A percentile compares a stretch with the other conserved stretches of the same genome.
These are phyloP conservation scores for Aspergillus novoparasiticus DNA, from an alignment of 2,329 filamentous ascomycete genomes.

Conservation along the genomic window DNA sequence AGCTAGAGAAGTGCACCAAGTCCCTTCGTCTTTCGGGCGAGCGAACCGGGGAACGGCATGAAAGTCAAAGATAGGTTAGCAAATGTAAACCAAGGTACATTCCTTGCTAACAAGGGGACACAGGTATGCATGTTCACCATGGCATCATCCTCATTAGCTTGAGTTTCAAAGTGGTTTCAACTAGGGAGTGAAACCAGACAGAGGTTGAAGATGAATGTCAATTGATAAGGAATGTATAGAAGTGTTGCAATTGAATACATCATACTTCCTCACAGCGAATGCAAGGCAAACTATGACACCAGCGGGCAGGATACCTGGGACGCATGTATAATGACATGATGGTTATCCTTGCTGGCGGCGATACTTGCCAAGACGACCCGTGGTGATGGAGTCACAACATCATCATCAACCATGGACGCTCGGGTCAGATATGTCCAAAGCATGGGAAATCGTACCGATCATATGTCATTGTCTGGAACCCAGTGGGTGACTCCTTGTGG, in stretches of 20 bases:
- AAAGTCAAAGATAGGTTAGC: neutral
- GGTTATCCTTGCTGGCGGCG: neutral
- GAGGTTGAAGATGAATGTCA: neutral
- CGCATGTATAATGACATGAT: neutral
- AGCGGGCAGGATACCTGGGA: neutral
- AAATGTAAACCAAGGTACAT: neutral
- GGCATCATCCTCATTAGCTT: neutral
- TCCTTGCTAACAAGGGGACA: neutral
- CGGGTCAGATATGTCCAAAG: neutral
- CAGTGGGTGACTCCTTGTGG: neutral
- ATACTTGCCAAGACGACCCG: neutral
- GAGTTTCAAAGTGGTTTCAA: neutral
- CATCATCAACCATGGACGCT: neutral
- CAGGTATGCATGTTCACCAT: neutral
- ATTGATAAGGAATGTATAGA: neutral
- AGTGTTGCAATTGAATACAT: neutral
- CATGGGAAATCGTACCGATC: slow-evolving; percentile 4
- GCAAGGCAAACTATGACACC: neutral
- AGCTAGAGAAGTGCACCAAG: neutral
- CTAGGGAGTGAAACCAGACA: neutral
- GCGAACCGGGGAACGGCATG: neutral
- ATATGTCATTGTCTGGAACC: slow-evolving; percentile 6
- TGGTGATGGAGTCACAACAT: slow-evolving; percentile 1
- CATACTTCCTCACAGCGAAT: neutral
- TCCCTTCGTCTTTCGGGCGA: neutral